These are phyloP conservation scores for Sordariomycetes sp. DNA, from an alignment of 2,329 filamentous ascomycete genomes.

Conservation along the genomic window DNA sequence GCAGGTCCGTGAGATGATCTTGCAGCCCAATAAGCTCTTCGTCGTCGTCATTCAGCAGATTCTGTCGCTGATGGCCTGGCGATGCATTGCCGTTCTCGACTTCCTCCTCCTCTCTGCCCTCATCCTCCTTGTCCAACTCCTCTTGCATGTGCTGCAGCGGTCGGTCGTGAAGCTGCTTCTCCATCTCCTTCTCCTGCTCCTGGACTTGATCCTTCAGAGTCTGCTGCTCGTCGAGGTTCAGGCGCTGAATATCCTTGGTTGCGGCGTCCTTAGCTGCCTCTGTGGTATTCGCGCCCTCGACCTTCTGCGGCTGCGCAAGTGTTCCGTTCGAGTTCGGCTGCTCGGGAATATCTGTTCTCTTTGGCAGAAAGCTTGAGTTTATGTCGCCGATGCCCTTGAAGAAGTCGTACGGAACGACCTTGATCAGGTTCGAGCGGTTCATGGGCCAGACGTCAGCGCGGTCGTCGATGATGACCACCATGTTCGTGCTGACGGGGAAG, in stretches of 20 bases:
- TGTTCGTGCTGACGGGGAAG: slow-evolving; percentile 94
- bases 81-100: slow-evolving; percentile 13
- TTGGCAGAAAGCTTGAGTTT: slow-evolving; percentile 93
- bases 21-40: slow-evolving; percentile 71
- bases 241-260: slow-evolving; percentile 66
- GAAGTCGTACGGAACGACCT: slow-evolving; percentile 92
- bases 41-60: slow-evolving; percentile 82
- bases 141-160: slow-evolving; percentile 90
- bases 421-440: slow-evolving; percentile 88
- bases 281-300: not conserved
- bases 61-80: slow-evolving; percentile 46
- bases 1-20: slow-evolving; percentile 64
- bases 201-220: slow-evolving; percentile 67
- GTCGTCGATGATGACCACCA: slow-evolving; percentile 99
- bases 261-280: slow-evolving; percentile 18
- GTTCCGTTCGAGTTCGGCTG: no score
- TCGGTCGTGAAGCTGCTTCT: slow-evolving; percentile 81
- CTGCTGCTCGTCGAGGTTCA: slow-evolving; percentile 63
- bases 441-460: slow-evolving; percentile 89
- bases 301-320: slow-evolving; percentile 4
- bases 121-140: slow-evolving; percentile 72
- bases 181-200: slow-evolving; percentile 79
- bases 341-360: slow-evolving; percentile 54
- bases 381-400: slow-evolving; percentile 98
- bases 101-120: slow-evolving; percentile 15